Evolutionary conservation across 805 yeast species (phyloP), one percentile per base, ranked within the genome.

Genomic region (Myxozyma nipponensis): DNA sequence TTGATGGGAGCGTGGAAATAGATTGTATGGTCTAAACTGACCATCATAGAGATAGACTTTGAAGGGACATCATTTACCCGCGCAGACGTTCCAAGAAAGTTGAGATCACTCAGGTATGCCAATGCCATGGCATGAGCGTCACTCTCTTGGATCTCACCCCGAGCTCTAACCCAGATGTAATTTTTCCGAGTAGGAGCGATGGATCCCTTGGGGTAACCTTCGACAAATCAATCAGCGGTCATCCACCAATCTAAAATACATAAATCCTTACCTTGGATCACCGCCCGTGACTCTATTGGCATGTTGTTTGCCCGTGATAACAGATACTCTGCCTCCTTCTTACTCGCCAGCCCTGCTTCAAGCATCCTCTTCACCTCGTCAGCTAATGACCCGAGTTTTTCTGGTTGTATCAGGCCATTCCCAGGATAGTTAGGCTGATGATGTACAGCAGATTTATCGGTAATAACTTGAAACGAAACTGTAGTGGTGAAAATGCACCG

Each of bases 401-500:
- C n/a, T 22, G 5, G 21, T 35, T 17, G 22, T 4, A 17, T 32
- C 46, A 15, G 18, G 32, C 32, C 32, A 13, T 13, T 7, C 13
- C 50, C 50, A 5, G 49, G 54, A 19, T 36, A 53, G 3, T 42
- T 42, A 1, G 39, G 26, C 15, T 39, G 35, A 34, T 57, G 61
- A 9, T n/a, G 21, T 9, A 57, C 45, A 10, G n/a, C 32, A 1
- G 53, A 4, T 46, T 28, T 28, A 13, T 28, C 13, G 13, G 32
- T 9, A 13, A 7, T 13, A 7, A 35, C 21, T 18, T 74, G 72
- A 52, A 81, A 70, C 4, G 79, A 69, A 13, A 81, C 71, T 39
- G 76, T 70, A 1, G 84, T 77, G 2, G 75, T 72, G 60, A 76
- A 82, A 13, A 78, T 72, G 35, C 79, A 59, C 30, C 68, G 66